Percentiles rank a stretch among this genome's conserved stretches.
These are phyloP conservation scores for Geranium rotundifolium DNA, from an alignment of 345 rosid species.

Conservation along the genomic window DNA sequence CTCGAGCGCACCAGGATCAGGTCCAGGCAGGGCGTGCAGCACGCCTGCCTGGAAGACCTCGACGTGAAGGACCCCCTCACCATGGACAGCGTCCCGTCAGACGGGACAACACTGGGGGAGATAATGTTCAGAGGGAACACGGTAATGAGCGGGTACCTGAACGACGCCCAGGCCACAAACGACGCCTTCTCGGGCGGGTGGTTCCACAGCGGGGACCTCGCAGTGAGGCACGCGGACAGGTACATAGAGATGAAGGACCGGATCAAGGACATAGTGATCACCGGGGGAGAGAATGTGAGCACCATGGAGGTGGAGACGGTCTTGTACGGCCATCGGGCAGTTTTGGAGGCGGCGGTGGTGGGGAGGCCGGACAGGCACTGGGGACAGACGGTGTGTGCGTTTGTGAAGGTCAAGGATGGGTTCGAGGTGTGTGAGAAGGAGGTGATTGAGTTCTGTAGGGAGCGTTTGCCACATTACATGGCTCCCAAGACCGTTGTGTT, in stretches of 20 bases:
- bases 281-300: slow-evolving; percentile 84
- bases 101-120: slow-evolving; percentile 58
- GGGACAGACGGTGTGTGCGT: slow-evolving; percentile 87
- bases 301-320: slow-evolving; percentile 50
- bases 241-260: slow-evolving; percentile 71
- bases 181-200: slow-evolving; percentile 61
- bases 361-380: slow-evolving; percentile 62
- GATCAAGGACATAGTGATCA: slow-evolving; percentile 56
- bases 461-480: slow-evolving; percentile 61
- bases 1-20: slow-evolving; percentile 35
- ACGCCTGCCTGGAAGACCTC: slow-evolving; percentile 54
- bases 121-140: slow-evolving; percentile 69
- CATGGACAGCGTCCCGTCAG: slow-evolving; percentile 40
- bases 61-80: slow-evolving; percentile 49
- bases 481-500: slow-evolving; percentile 60
- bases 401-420: slow-evolving; percentile 63
- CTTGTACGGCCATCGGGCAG: slow-evolving; percentile 48
- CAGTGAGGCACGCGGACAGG: slow-evolving; percentile 58
- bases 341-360: slow-evolving; percentile 73
- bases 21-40: slow-evolving; percentile 63
- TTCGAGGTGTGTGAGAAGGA: slow-evolving; percentile 26
- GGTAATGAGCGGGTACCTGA: slow-evolving; percentile 67
- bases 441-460: slow-evolving; percentile 46
- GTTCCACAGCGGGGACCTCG: slow-evolving; percentile 72
- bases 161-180: slow-evolving; percentile 41